Conservation (phyloP, 768 basidiomycete species). For the Dentipellis fragilis region DNA sequence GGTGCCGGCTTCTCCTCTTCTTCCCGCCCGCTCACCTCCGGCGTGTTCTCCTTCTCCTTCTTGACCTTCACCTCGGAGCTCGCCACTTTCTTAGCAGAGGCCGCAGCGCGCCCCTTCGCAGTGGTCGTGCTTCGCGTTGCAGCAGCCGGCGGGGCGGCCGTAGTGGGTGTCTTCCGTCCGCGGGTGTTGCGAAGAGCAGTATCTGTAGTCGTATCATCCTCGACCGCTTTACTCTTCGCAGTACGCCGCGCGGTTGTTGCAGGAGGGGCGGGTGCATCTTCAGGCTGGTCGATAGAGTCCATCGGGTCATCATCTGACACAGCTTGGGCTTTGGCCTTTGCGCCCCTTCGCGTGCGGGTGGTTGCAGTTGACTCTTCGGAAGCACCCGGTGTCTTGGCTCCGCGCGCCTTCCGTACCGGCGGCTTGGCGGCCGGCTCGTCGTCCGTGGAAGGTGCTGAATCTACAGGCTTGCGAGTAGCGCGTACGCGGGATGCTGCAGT, state of each 20-base stretch:
- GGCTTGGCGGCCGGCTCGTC: constrained; percentile 6
- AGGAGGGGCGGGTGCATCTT: constrained; percentile 1
- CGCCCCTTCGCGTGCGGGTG: constrained; percentile 14
- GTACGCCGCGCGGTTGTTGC: constrained; percentile 3
- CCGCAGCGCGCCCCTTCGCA: constrained; percentile 4
- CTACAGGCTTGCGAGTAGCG: constrained; percentile 16
- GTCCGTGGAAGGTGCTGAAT: constrained; percentile 3
- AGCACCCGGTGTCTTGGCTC: background rate
- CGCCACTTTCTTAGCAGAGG: constrained; percentile 2
- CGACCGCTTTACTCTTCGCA: constrained; percentile 1
- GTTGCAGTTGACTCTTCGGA: constrained; percentile 4
- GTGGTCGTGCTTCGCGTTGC: constrained; percentile 1
- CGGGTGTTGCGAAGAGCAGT: constrained; percentile 8
- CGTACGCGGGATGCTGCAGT: constrained; percentile 2
- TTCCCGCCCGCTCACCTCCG: constrained; percentile 14
- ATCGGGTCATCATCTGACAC: constrained; percentile 3
- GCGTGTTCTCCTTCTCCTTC: constrained; percentile 26
- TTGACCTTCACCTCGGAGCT: constrained; percentile 1
- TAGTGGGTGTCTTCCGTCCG: constrained; percentile 12
- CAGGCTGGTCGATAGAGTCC: constrained; percentile 3
- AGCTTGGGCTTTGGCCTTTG: constrained; percentile 13
- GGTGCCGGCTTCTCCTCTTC: constrained; percentile 10
- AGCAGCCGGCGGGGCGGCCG: constrained; percentile 5
- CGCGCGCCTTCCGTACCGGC: constrained; percentile 6
- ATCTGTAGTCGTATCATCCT: background rate